Evolutionary conservation across 2,329 filamentous ascomycete species (phyloP), one percentile per base, ranked within the genome.

Genomic region (Orbilia ellipsospora): DNA sequence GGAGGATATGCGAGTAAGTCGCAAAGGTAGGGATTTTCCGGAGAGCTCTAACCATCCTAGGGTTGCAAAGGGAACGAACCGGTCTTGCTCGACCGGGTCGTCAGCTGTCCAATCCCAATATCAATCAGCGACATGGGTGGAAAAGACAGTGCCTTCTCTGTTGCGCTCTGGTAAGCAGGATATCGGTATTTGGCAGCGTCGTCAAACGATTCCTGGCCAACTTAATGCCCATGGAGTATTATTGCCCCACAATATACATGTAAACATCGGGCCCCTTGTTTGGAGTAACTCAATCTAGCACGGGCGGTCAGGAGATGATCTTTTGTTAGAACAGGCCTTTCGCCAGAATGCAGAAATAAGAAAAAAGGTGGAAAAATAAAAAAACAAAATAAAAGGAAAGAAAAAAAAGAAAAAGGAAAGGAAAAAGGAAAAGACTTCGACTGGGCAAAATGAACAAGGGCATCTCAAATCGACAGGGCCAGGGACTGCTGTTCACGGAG

Each of bases 11-110:
- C 69, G 69, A 73, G 69, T 73, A 73, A 73, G 69, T 73, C 69
- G 69, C 62, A 73, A 73, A 73, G 62, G 69, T 66, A 73, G 57
- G 69, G 69, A 73, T 73, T 66, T 73, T 73, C 69, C 69, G 69
- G 69, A 73, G 69, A 73, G 69, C 62, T 73, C 69, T 73, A 73
- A 73, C 69, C 62, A 20, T 56, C 36, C 69, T 73, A 59, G 62
- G 69, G 52, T 55, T 73, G 61, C 31, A 36, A 36, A 67, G 61
- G 56, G 62, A 62, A 73, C 69, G 62, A 73, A 57, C 69, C 62
- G 57, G 69, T 60, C 57, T 60, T 66, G 31, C 31, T 36, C 31
- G 28, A 67, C 69, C 68, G 66, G 68, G 68, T 51, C 69, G 62
- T 73, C 69, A 73, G 69, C 69, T 73, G 69, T 73, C 56, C 69